phyloP scores from a whole-genome alignment of 2,329 filamentous ascomycete species.

The Ophiostoma pallidulum region DNA sequence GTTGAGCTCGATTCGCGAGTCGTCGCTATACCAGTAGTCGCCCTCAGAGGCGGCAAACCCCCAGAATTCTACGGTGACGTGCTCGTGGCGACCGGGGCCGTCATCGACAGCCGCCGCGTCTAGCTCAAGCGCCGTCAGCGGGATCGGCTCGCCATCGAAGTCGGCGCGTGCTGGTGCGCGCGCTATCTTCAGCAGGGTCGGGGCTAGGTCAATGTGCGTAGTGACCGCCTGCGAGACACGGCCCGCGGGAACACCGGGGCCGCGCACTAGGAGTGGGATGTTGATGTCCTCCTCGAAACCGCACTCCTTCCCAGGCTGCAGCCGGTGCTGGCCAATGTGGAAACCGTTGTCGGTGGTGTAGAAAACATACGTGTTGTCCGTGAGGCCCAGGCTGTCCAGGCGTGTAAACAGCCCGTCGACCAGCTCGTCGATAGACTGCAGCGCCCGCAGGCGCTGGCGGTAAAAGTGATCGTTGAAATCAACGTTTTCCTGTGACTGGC shows the following conservation, averaged over 20 bases:
- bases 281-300: constrained; percentile 51
- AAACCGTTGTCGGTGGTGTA: constrained; percentile 52
- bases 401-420: constrained; percentile 36
- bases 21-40: constrained; percentile 17
- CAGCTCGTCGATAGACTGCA: constrained; percentile 48
- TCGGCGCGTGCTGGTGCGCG: constrained; percentile 32
- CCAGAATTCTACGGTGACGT: constrained; percentile 51
- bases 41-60: constrained; percentile 34
- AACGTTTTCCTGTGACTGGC: constrained; percentile 32
- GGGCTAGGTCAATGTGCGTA: constrained; percentile 54
- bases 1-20: constrained; percentile 21
- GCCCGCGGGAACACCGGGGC: constrained; percentile 42
- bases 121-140: constrained; percentile 25
- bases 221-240: constrained; percentile 36
- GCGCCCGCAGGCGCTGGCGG: constrained; percentile 38
- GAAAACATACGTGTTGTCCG: constrained; percentile 51
- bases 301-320: constrained; percentile 49
- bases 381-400: constrained; percentile 41
- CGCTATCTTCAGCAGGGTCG: constrained; percentile 42
- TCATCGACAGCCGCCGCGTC: constrained; percentile 14
- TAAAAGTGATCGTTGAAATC: constrained; percentile 43
- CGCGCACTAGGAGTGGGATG: constrained; percentile 49
- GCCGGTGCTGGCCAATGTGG: constrained; percentile 49
- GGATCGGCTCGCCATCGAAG: constrained; percentile 47
- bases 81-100: constrained; percentile 33